A percentile compares a stretch with the other conserved stretches of the same genome.
Conservation (phyloP, 495 filamentous ascomycete species). For the Aspergillus sparsus region DNA sequence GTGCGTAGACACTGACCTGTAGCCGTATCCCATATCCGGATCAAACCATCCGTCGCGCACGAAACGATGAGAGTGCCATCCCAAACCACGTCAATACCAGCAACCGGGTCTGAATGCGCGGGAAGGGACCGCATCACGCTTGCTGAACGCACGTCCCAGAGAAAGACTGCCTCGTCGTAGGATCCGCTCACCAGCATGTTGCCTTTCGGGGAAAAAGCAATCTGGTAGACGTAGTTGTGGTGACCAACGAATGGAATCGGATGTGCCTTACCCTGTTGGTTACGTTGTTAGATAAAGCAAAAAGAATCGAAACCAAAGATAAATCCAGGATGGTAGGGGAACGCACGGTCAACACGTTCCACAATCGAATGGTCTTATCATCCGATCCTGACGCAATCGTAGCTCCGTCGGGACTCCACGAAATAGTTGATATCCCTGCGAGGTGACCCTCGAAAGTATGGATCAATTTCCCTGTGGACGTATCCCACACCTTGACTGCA, state of each 20-base stretch:
- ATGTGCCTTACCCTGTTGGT: slow-evolving; percentile 58
- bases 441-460: slow-evolving; percentile 93
- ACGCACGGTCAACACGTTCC: slow-evolving; percentile 77
- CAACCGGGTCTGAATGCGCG: slow-evolving; percentile 91
- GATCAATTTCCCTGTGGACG: slow-evolving; percentile 69
- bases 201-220: slow-evolving; percentile 93
- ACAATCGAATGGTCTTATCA: slow-evolving; percentile 92
- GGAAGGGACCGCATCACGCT: slow-evolving; percentile 84
- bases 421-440: slow-evolving; percentile 84
- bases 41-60: slow-evolving; percentile 87
- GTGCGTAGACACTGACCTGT: slow-evolving; percentile 95
- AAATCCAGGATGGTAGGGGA: slow-evolving; percentile 20
- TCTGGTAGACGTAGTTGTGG: slow-evolving; percentile 91
- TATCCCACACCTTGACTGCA: slow-evolving; percentile 89
- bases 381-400: slow-evolving; percentile 89
- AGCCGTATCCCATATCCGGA: slow-evolving; percentile 91
- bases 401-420: slow-evolving; percentile 86
- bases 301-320: background rate
- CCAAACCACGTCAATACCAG: slow-evolving; percentile 86
- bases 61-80: slow-evolving; percentile 91
- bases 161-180: slow-evolving; percentile 94
- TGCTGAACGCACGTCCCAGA: slow-evolving; percentile 91
- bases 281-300: background rate
- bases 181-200: slow-evolving; percentile 93
- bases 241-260: slow-evolving; percentile 73